phyloP scores from a whole-genome alignment of 139 green algal genomes.

The Pleodorina starrii region DNA sequence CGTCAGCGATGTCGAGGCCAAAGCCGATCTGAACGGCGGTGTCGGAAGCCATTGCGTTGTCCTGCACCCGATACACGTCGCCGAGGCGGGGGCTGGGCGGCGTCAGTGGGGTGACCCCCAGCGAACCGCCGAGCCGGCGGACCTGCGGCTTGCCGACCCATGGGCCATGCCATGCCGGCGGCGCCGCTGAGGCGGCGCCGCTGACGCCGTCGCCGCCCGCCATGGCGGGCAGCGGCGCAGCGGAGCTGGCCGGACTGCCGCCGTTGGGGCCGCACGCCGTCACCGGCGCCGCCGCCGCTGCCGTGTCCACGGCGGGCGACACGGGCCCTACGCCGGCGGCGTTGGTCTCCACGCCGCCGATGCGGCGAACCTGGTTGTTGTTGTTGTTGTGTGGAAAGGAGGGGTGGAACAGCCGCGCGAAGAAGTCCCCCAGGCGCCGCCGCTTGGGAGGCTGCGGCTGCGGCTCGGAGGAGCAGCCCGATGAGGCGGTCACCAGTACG shows the following conservation, averaged over 20 bases:
- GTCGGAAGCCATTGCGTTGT: conserved; percentile 13
- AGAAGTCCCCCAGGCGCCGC: conserved; percentile 18
- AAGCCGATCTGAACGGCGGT: not conserved
- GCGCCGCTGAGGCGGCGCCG: not conserved
- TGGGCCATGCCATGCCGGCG: not conserved
- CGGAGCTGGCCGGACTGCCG: not conserved
- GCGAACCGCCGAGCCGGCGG: not conserved
- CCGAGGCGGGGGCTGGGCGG: conserved; percentile 21
- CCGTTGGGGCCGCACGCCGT: not conserved
- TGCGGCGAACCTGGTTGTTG: not conserved
- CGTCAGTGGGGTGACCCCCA: not conserved
- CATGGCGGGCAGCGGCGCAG: not conserved
- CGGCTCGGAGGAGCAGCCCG: not conserved
- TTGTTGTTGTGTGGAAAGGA: not conserved
- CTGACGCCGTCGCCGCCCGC: not conserved
- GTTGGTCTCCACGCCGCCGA: not conserved
- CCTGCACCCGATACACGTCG: conserved; percentile 31
- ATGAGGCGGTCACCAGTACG: not conserved
- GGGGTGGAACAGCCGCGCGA: conserved; percentile 17
- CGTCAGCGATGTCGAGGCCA: not conserved
- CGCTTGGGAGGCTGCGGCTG: conserved; percentile 41
- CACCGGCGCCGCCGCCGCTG: not conserved
- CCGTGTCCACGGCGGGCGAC: no score
- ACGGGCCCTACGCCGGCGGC: not conserved
- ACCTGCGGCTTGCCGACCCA: not conserved